Evolutionary conservation across 176 grass and related monocot genomes (phyloP).

Genomic region (Panicum miliaceum): DNA sequence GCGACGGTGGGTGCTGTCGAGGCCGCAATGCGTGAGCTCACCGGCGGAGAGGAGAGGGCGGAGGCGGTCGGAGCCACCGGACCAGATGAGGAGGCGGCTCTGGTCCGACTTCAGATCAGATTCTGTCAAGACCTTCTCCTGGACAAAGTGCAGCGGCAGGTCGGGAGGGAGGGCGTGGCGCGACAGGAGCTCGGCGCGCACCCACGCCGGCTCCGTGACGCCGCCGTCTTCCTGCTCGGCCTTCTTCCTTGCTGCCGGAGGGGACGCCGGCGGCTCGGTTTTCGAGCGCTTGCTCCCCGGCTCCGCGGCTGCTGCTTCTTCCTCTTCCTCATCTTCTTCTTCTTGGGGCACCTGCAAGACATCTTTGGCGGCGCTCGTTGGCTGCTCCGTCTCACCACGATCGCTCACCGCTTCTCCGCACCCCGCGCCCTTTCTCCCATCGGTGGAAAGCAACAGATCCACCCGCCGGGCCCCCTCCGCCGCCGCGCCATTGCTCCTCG

Average conservation of each 20-base stretch:
- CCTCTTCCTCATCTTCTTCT: neutral
- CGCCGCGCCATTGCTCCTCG: neutral
- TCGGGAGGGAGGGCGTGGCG: neutral
- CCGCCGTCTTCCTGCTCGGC: no score
- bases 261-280: neutral
- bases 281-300: neutral
- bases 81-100: slow-evolving; percentile 1
- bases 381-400: neutral
- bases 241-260: no score
- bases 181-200: neutral
- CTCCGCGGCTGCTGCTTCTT: neutral
- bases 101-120: slow-evolving; percentile 3
- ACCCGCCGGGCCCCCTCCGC: no score
- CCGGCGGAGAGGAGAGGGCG: slow-evolving; percentile 3
- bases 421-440: no score
- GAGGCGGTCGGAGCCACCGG: neutral
- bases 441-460: no score
- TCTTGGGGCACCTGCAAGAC: no score
- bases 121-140: neutral
- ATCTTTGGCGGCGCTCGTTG: neutral
- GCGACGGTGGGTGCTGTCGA: neutral
- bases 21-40: neutral
- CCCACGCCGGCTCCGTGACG: slow-evolving; percentile 25
- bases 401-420: no score
- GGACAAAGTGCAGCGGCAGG: slow-evolving; percentile 21